A percentile compares a stretch with the other conserved stretches of the same genome.
Evolutionary conservation across 768 basidiomycete species (phyloP).

Genomic region (Artomyces pyxidatus): DNA sequence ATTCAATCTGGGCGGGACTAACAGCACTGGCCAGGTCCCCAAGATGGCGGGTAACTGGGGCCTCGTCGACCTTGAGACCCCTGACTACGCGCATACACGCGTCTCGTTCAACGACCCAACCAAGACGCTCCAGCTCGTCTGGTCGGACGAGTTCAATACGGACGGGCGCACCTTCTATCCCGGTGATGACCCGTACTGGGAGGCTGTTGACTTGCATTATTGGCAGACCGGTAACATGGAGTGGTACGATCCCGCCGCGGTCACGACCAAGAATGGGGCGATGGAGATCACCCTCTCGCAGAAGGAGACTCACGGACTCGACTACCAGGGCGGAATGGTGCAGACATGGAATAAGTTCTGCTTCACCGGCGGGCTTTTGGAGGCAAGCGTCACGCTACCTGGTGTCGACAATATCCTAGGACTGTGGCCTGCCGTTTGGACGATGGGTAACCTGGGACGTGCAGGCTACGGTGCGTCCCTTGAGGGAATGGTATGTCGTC

Average conservation of each 20-base stretch:
- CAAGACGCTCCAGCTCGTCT: constrained; percentile 46
- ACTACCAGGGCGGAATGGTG: constrained; percentile 32
- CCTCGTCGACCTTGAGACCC: constrained; percentile 52
- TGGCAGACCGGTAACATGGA: constrained; percentile 22
- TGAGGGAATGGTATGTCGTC: constrained; percentile 61
- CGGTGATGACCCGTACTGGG: constrained; percentile 83
- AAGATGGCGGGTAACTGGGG: constrained; percentile 32
- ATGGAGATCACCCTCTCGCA: constrained; percentile 44
- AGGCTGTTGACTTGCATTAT: constrained; percentile 39
- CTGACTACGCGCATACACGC: constrained; percentile 46
- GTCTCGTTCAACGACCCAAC: constrained; percentile 36
- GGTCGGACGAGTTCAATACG: constrained; percentile 75
- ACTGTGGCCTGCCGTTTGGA: constrained; percentile 77
- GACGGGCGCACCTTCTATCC: constrained; percentile 39
- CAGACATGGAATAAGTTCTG: constrained; percentile 75
- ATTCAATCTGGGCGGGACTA: constrained; percentile 41
- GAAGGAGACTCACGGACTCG: constrained; percentile 55
- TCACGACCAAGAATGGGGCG: constrained; percentile 31
- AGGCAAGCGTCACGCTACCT: constrained; percentile 59
- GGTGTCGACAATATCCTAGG: constrained; percentile 52
- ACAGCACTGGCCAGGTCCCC: constrained; percentile 44
- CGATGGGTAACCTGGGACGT: constrained; percentile 77
- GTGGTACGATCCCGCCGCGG: constrained; percentile 83
- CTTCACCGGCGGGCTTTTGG: constrained; percentile 81
- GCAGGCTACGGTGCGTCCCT: constrained; percentile 84